Conservation (phyloP, 2,329 filamentous ascomycete species). For the Sporothrix pseudoabietina region DNA sequence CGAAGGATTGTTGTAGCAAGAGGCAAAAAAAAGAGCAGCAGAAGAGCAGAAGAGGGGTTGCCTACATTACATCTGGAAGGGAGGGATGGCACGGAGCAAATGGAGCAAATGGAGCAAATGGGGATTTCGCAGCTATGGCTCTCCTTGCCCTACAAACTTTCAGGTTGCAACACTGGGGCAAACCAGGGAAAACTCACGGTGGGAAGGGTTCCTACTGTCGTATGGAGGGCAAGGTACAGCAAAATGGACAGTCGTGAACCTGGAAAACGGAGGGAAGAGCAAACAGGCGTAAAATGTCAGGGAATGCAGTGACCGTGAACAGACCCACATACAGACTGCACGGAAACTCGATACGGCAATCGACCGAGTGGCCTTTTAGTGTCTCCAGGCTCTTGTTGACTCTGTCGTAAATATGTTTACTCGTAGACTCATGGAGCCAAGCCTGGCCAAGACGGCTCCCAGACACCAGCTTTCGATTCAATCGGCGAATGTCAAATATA, state of each 20-base stretch:
- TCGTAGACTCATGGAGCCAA: neutral
- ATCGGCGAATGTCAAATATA: neutral
- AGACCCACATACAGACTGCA: conserved; percentile 9
- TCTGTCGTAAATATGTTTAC: neutral
- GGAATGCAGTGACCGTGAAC: neutral
- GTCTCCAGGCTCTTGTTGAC: neutral
- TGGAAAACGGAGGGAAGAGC: neutral
- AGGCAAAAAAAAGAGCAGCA: neutral
- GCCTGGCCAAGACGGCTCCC: neutral
- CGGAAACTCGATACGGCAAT: neutral
- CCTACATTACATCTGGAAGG: neutral
- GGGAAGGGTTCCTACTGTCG: neutral
- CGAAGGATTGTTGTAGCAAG: neutral
- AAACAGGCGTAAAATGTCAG: neutral
- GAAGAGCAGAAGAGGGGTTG: neutral
- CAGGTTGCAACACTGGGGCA: conserved; percentile 20
- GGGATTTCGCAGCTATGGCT: neutral
- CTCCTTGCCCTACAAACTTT: neutral
- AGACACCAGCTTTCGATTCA: neutral
- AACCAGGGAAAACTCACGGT: conserved; percentile 16
- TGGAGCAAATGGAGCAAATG: neutral
- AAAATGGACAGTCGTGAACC: neutral
- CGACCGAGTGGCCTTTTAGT: neutral
- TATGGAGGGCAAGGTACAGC: too few relatives aligned
- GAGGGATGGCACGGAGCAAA: neutral